These are phyloP conservation scores for Phytophthora citricola DNA, from an alignment of 352 stramenopile species.

Conservation along the genomic window DNA sequence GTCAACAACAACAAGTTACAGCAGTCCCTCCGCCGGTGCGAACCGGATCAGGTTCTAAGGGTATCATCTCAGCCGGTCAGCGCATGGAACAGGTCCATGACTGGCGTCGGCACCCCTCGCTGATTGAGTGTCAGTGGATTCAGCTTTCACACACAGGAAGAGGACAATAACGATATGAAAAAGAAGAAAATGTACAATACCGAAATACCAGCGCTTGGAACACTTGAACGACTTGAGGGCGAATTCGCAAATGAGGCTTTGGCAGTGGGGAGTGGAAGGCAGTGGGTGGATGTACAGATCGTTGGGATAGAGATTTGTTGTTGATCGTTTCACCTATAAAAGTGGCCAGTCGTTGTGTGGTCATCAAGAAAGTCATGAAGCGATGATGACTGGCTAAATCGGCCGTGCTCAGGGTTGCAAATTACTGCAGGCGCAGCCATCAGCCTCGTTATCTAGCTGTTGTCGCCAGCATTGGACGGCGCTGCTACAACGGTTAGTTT, in stretches of 20 bases:
- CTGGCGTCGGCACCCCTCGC: slow-evolving; percentile 66
- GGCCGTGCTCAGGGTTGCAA: too few relatives aligned
- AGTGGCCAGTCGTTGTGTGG: too few relatives aligned
- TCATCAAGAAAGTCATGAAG: too few relatives aligned
- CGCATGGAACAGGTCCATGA: slow-evolving; percentile 58
- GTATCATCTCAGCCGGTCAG: slow-evolving; percentile 65
- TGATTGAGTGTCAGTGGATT: slow-evolving; percentile 52
- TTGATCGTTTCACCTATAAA: too few relatives aligned
- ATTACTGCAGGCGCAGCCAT: too few relatives aligned
- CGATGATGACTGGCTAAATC: too few relatives aligned
- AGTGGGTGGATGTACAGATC: too few relatives aligned
- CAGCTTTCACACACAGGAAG: slow-evolving; percentile 1
- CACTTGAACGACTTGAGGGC: slow-evolving; percentile 4
- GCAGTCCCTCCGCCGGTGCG: slow-evolving; percentile 69
- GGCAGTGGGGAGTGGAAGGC: background rate
- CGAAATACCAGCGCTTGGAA: background rate
- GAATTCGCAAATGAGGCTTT: slow-evolving; percentile 25
- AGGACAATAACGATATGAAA: slow-evolving; percentile 1
- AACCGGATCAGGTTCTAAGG: slow-evolving; percentile 74
- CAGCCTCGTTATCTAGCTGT: too few relatives aligned
- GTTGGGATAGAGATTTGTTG: too few relatives aligned
- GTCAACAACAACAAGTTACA: slow-evolving; percentile 44
- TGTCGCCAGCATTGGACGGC: too few relatives aligned
- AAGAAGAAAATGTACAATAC: background rate
- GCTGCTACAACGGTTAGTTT: too few relatives aligned